These are phyloP conservation scores for Xylariaceae sp. DNA, from an alignment of 2,329 filamentous ascomycete genomes.

Conservation along the genomic window DNA sequence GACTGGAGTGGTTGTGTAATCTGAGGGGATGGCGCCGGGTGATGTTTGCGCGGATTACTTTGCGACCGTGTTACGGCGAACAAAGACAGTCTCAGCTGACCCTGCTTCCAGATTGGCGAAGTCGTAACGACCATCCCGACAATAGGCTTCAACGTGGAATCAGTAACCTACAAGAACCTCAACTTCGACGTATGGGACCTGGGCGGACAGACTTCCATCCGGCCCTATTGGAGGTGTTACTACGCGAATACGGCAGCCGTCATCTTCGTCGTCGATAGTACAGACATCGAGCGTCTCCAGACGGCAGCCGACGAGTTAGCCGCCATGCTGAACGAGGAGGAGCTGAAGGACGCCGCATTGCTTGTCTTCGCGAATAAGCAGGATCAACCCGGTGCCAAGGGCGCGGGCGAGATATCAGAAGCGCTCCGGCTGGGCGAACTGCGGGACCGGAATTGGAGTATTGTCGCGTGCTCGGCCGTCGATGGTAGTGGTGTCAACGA, in stretches of 20 bases:
- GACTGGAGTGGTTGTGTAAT: background rate
- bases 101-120: conserved; percentile 72
- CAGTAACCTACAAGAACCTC: conserved; percentile 94
- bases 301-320: conserved; percentile 89
- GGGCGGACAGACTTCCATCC: conserved; percentile 95
- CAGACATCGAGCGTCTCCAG: conserved; percentile 89
- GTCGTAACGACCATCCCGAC: conserved; percentile 99
- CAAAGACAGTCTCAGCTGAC: conserved; percentile 13
- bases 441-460: conserved; percentile 97
- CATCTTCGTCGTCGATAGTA: conserved; percentile 97
- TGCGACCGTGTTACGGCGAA: background rate
- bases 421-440: conserved; percentile 84
- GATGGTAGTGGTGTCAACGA: conserved; percentile 92
- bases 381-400: conserved; percentile 94
- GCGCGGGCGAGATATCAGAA: conserved; percentile 93
- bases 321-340: conserved; percentile 95
- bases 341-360: conserved; percentile 85
- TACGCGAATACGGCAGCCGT: conserved; percentile 98
- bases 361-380: conserved; percentile 99
- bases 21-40: background rate
- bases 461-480: conserved; percentile 94
- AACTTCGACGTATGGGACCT: conserved; percentile 99
- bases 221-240: conserved; percentile 99
- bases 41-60: background rate
- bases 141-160: conserved; percentile 99